Evolutionary conservation across 495 filamentous ascomycete genomes (phyloP), one percentile per base, ranked within the genome.

Genomic region (Ascobolus immersus): DNA sequence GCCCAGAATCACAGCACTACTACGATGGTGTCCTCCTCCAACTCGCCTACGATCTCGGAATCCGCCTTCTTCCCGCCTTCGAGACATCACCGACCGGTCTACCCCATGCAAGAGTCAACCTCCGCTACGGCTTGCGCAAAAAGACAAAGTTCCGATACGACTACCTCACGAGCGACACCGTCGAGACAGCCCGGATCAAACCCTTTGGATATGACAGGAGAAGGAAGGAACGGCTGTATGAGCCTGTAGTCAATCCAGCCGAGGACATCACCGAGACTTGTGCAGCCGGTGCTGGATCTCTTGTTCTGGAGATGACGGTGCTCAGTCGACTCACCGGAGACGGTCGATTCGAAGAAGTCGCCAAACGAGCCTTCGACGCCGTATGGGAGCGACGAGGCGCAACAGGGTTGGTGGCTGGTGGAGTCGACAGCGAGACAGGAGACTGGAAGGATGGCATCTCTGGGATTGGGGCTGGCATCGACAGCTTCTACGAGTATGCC

Each of bases 401-500:
- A 18, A 73, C 82, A 39, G 81, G 76, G 2, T 60, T 96, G n/a
- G 67, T 96, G 40, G 86, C 82, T 3, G 14, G 86, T 89, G 11
- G 4, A 12, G 17, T 7, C 22, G 22, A n/a, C 22, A n/a, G 22
- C 22, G 22, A 61, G 64, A 52, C 0, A n/a, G 28, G 28, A 9
- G 28, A 15, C 10, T 1, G 15, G 5, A 15, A n/a, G 15, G 17
- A 46, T 31, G 9, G 10, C 10, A 3, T 15, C 4, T 31, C 22
- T 7, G 22, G 22, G 61, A 84, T 96, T 44, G 86, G 86, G 23
- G 86, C 86, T 1, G 89, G 86, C 12, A 74, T 89, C 41, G 86
- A 94, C 52, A 92, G 81, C 55, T 96, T 94, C 55, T 94, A 84
- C 44, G 86, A 96, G 55, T 96, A 96, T 49, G 86, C 86, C 2